These are phyloP conservation scores for Atkinsonella hypoxylon DNA, from an alignment of 2,329 filamentous ascomycete species.

Conservation along the genomic window DNA sequence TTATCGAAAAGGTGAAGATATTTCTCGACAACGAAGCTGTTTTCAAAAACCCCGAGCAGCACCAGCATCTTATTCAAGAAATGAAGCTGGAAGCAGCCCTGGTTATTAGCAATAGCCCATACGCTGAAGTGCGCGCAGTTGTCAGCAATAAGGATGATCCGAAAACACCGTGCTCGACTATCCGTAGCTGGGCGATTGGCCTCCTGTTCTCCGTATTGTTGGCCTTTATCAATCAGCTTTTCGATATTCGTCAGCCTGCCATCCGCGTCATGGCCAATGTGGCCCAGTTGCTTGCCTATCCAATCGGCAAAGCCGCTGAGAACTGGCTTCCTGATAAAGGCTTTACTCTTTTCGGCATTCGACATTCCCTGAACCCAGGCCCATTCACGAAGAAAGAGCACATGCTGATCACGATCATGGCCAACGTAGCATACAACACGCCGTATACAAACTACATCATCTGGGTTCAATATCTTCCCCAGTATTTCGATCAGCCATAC, in stretches of 20 bases:
- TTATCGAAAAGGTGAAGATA: conserved; percentile 28
- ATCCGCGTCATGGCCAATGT: conserved; percentile 44
- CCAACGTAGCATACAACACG: conserved; percentile 42
- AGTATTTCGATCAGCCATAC: conserved; percentile 43
- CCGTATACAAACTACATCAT: conserved; percentile 45
- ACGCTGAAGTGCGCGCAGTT: conserved; percentile 43
- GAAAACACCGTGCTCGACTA: conserved; percentile 36
- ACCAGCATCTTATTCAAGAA: conserved; percentile 36
- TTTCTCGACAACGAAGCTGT: conserved; percentile 33
- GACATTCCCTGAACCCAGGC: conserved; percentile 41
- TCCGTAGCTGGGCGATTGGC: conserved; percentile 42
- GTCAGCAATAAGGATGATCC: conserved; percentile 44
- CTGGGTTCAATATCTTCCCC: conserved; percentile 39
- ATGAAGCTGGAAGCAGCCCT: conserved; percentile 44
- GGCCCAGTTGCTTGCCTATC: conserved; percentile 44
- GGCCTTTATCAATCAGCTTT: conserved; percentile 44
- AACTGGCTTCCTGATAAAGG: conserved; percentile 37
- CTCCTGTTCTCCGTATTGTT: conserved; percentile 36
- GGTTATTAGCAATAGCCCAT: conserved; percentile 43
- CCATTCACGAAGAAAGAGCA: conserved; percentile 50
- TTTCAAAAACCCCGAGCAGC: conserved; percentile 31
- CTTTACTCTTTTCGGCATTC: conserved; percentile 32
- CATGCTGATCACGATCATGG: conserved; percentile 49
- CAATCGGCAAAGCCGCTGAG: conserved; percentile 39
- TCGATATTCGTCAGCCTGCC: conserved; percentile 42